Percentiles rank a stretch among this genome's conserved stretches.
Conservation (phyloP, 495 filamentous ascomycete species). For the Penicillium steckii region DNA sequence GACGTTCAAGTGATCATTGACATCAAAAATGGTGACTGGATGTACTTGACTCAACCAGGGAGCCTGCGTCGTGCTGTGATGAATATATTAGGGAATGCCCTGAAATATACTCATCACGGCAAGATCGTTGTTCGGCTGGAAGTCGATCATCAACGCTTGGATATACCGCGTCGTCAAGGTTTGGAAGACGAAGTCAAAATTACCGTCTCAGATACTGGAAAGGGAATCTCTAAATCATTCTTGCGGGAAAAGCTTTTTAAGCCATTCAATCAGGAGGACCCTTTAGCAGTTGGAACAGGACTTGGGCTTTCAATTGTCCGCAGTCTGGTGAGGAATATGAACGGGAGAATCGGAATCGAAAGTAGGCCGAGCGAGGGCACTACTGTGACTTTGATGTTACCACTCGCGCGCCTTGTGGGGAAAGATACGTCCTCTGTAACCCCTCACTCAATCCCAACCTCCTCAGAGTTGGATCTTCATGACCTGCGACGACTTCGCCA, state of each 20-base stretch:
- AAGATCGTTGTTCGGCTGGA: slow-evolving; percentile 56
- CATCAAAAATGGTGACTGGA: slow-evolving; percentile 43
- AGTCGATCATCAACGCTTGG: slow-evolving; percentile 27
- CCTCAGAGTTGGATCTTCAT: slow-evolving; percentile 24
- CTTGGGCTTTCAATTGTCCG: slow-evolving; percentile 53
- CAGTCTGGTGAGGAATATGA: slow-evolving; percentile 51
- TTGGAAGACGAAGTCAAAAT: slow-evolving; percentile 36
- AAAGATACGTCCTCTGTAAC: slow-evolving; percentile 26
- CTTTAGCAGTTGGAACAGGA: slow-evolving; percentile 55
- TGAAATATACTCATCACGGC: slow-evolving; percentile 66
- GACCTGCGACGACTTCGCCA: too few relatives aligned
- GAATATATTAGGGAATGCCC: slow-evolving; percentile 71
- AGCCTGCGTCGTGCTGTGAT: slow-evolving; percentile 65
- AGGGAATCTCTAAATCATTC: slow-evolving; percentile 53
- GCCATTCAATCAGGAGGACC: slow-evolving; percentile 75
- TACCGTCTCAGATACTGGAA: slow-evolving; percentile 42
- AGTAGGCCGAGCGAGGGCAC: slow-evolving; percentile 52
- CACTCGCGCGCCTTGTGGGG: slow-evolving; percentile 34
- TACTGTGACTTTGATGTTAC: slow-evolving; percentile 47
- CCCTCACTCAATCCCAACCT: slow-evolving; percentile 18
- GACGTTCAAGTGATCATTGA: slow-evolving; percentile 53
- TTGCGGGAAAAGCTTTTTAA: slow-evolving; percentile 66
- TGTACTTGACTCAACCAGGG: slow-evolving; percentile 59
- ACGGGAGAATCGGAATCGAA: slow-evolving; percentile 52
- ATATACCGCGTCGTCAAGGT: slow-evolving; percentile 12